Conservation (phyloP, 1,139 yeast genomes). For the Geotrichum phurueaensis region DNA sequence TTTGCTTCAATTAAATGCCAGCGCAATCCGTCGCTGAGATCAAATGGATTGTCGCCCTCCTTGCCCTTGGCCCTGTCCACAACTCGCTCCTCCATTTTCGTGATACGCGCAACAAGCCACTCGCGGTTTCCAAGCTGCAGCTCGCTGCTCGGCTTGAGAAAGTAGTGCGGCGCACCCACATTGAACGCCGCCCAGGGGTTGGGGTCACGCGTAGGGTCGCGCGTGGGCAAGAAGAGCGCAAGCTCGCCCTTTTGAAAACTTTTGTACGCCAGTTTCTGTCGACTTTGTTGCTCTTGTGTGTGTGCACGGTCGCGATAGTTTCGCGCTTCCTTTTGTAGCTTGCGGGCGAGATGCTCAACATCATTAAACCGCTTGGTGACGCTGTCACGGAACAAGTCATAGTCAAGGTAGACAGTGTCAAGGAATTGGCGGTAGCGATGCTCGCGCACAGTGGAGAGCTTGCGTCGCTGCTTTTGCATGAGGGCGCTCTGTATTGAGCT, state of each 20-base stretch:
- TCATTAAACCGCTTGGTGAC: conserved; percentile 77
- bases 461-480: conserved; percentile 5
- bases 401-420: conserved; percentile 40
- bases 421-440: conserved; percentile 29
- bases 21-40: conserved; percentile 43
- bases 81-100: conserved; percentile 43
- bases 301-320: conserved; percentile 40
- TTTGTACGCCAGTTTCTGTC: conserved; percentile 56
- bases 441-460: conserved; percentile 19
- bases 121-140: conserved; percentile 43
- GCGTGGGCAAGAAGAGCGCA: conserved; percentile 77
- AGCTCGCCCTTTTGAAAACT: conserved; percentile 63
- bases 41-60: conserved; percentile 42
- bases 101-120: conserved; percentile 67
- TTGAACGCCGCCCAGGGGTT: conserved; percentile 88
- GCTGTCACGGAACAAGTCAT: conserved; percentile 54
- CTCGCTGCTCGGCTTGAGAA: conserved; percentile 43
- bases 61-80: conserved; percentile 27
- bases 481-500: neutral
- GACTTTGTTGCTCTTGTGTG: conserved; percentile 36
- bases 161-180: conserved; percentile 72
- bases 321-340: conserved; percentile 69
- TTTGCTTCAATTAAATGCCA: conserved; percentile 36
- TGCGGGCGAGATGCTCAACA: conserved; percentile 87
- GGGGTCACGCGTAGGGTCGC: conserved; percentile 40